phyloP scores from a whole-genome alignment of 768 basidiomycete genomes.

The Xanthoconium stramineum region DNA sequence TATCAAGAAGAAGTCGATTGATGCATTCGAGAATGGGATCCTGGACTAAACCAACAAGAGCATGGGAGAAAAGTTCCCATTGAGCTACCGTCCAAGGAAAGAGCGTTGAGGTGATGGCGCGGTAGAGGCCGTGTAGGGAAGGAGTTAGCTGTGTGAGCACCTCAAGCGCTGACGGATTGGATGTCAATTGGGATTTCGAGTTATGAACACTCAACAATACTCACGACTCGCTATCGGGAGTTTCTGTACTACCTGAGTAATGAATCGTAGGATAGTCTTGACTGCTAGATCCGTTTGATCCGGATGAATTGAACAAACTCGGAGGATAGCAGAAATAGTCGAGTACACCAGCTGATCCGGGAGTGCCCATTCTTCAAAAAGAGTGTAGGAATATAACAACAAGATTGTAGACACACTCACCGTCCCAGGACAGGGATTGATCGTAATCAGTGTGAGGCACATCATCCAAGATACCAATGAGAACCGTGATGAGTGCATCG shows the following conservation, averaged over 20 bases:
- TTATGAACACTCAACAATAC: constrained; percentile 21
- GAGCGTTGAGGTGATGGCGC: constrained; percentile 76
- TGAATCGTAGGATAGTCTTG: constrained; percentile 59
- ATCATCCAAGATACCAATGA: constrained; percentile 67
- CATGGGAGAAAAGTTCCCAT: constrained; percentile 55
- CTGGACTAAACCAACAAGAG: constrained; percentile 60
- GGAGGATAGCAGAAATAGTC: constrained; percentile 71
- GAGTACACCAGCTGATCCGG: constrained; percentile 83
- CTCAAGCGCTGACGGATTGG: constrained; percentile 50
- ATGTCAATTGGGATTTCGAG: not conserved
- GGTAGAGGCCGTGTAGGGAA: constrained; percentile 81
- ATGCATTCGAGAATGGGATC: constrained; percentile 67
- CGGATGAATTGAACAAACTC: constrained; percentile 53
- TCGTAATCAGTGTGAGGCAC: constrained; percentile 78
- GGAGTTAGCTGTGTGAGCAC: constrained; percentile 76
- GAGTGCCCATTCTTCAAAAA: constrained; percentile 71
- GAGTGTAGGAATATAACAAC: not conserved
- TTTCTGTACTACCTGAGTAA: constrained; percentile 51
- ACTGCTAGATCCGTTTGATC: constrained; percentile 50
- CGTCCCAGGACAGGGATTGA: constrained; percentile 74
- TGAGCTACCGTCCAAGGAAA: constrained; percentile 70
- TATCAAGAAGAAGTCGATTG: constrained; percentile 65
- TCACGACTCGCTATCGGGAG: constrained; percentile 54
- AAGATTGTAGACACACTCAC: constrained; percentile 36
- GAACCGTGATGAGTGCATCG: constrained; percentile 51